These are phyloP conservation scores for Hypoxylon sp. DNA, from an alignment of 2,329 filamentous ascomycete genomes.

Conservation along the genomic window DNA sequence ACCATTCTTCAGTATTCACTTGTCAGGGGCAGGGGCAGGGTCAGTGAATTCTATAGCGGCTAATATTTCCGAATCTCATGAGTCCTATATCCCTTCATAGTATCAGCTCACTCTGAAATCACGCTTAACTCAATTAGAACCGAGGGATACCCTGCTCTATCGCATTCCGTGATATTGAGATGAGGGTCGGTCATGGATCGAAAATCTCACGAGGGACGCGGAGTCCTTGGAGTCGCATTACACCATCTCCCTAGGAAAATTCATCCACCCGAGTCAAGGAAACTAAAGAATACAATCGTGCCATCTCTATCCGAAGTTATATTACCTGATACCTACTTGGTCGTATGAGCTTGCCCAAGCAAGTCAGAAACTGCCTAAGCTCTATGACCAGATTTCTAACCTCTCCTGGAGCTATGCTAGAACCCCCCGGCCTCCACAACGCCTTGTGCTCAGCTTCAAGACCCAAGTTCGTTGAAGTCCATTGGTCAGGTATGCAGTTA, in stretches of 20 bases:
- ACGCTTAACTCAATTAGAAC: constrained; percentile 4
- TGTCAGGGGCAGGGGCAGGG: constrained; percentile 1
- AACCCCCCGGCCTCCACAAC: background rate
- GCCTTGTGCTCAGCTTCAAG: background rate
- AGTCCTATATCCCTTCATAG: constrained; percentile 9
- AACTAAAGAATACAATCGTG: constrained; percentile 1
- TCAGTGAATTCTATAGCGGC: constrained; percentile 8
- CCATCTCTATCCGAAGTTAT: background rate
- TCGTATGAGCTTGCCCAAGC: background rate
- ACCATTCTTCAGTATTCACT: constrained; percentile 5
- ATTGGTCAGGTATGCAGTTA: background rate
- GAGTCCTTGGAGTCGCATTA: constrained; percentile 1
- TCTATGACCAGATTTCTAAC: background rate
- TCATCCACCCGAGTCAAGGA: background rate
- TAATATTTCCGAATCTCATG: constrained; percentile 18
- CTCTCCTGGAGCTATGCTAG: background rate
- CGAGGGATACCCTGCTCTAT: constrained; percentile 1
- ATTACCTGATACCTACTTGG: constrained; percentile 7
- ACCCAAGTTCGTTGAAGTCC: background rate
- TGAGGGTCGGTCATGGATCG: background rate
- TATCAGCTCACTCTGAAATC: constrained; percentile 5
- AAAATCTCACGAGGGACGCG: constrained; percentile 1
- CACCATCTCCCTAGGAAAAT: background rate
- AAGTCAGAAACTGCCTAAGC: background rate
- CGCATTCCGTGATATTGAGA: background rate